These are phyloP conservation scores for Fusarium pseudocircinatum DNA, from an alignment of 2,329 filamentous ascomycete genomes.

Conservation along the genomic window DNA sequence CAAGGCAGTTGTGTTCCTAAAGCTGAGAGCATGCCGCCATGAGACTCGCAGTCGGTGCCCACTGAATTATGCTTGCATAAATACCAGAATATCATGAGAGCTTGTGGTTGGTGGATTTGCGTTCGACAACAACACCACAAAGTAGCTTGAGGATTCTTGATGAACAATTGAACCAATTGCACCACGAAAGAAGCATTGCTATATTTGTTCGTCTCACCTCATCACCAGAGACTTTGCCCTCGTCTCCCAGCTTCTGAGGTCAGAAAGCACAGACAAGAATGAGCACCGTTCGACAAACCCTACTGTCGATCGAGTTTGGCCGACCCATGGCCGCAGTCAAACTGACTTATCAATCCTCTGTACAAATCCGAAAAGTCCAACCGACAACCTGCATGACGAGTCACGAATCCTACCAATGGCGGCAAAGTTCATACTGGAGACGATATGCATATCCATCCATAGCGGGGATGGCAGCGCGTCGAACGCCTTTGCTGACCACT, in stretches of 20 bases:
- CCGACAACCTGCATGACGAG: constrained; percentile 25
- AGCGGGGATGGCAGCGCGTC: constrained; percentile 33
- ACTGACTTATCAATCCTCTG: constrained; percentile 14
- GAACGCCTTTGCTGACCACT: constrained; percentile 38
- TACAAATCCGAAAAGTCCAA: constrained; percentile 17
- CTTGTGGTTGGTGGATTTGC: not conserved
- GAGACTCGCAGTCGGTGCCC: not conserved
- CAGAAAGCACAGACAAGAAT: constrained; percentile 21
- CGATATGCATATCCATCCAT: constrained; percentile 32
- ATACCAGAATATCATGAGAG: not conserved
- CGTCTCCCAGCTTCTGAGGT: not conserved
- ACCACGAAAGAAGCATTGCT: not conserved
- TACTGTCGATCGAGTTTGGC: constrained; percentile 39
- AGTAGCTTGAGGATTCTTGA: not conserved
- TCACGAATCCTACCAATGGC: constrained; percentile 31
- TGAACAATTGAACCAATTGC: not conserved
- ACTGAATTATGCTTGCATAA: not conserved
- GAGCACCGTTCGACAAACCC: constrained; percentile 22
- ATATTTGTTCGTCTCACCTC: not conserved
- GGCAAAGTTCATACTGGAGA: constrained; percentile 13
- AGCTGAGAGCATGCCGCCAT: not conserved
- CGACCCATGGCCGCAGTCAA: constrained; percentile 5
- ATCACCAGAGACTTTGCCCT: not conserved
- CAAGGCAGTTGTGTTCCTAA: not conserved
- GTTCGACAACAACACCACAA: not conserved